Base-by-base conservation (phyloP, 331 rosid species). In the Quercus tomentella region DNA sequence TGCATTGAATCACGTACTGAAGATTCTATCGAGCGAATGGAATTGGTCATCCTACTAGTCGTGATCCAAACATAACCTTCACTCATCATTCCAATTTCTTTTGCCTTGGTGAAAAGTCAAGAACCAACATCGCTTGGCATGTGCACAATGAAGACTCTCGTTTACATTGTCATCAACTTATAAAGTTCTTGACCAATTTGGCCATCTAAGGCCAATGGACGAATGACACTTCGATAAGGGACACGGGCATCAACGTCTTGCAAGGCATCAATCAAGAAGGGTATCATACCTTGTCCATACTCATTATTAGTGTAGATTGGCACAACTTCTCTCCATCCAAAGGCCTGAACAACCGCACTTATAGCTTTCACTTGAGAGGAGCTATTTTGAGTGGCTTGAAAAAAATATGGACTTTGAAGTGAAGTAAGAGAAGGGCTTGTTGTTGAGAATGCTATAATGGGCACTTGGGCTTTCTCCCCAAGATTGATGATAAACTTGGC, bases 391-490 rank as follows among this genome's bases (percentile, higher is more conserved):
- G 83, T 56, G 4, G 18, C 60, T 82, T 78, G 80, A 28, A 86
- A 82, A 70, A 82, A 86, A 12, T 75, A 86, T 2, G 79, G 2
- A 61, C 85, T 82, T 1, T 60, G 63, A 3, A 60, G 76, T 1
- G 88, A 82, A 14, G 86, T 45, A 4, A 82, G 86, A 23, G 86
- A 79, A 49, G 86, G 80, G 54, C 82, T 56, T 1, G 82, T 76
- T 17, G 86, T 82, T n/a, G 82, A 76, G 54, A 79, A 86, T 37
- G 86, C 76, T 22, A 86, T 68, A 43, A 86, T 86, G 33, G 89
- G 89, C 6, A 82, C 89, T 0, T 68, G 79, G 1, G 87, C 74
- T 82, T 73, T 63, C 26, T 80, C 62, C 55, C 84, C 89, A 2
- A 82, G 18, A 10, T 76, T 63, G 49, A 77, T 80, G 7, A 86